phyloP scores from a whole-genome alignment of 108 stramenopile genomes.

The Nitzschia sp. region DNA sequence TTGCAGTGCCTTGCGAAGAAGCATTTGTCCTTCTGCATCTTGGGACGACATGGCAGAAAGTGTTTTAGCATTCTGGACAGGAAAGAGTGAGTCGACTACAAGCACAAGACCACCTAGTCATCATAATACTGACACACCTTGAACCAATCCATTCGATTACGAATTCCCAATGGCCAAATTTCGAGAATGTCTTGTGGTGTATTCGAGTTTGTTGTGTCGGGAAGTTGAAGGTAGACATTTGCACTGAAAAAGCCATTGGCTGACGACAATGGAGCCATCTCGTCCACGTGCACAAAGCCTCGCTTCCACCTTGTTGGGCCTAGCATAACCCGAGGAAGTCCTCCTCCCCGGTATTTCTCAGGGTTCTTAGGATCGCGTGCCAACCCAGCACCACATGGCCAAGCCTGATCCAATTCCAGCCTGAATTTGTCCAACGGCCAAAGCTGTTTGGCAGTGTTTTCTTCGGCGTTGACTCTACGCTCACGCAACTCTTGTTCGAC shows the following conservation, averaged over 20 bases:
- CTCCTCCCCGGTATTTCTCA: conserved; percentile 42
- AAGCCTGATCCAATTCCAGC: conserved; percentile 76
- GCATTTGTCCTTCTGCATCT: conserved; percentile 68
- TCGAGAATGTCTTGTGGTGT: conserved; percentile 42
- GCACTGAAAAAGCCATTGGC: conserved; percentile 84
- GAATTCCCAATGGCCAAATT: conserved; percentile 77
- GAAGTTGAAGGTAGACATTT: conserved; percentile 88
- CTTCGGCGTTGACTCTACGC: conserved; percentile 28
- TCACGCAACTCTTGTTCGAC: conserved; percentile 61
- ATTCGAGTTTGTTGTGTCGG: conserved; percentile 26
- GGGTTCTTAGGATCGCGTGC: conserved; percentile 40
- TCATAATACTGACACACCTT: conserved; percentile 27
- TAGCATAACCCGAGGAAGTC: conserved; percentile 87
- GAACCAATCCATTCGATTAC: conserved; percentile 79
- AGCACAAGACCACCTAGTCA: neutral
- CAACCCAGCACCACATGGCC: conserved; percentile 71
- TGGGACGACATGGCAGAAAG: conserved; percentile 71
- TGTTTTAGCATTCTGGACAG: conserved; percentile 54
- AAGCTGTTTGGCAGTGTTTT: conserved; percentile 34
- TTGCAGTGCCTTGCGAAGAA: conserved; percentile 55
- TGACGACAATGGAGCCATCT: conserved; percentile 69
- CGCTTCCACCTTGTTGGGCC: conserved; percentile 89
- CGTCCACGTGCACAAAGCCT: conserved; percentile 92
- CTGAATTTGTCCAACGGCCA: conserved; percentile 84
- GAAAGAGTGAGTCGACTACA: neutral